Percentiles rank a stretch among this genome's conserved stretches.
These are phyloP conservation scores for Zygoascus flipseniorum DNA, from an alignment of 805 yeast genomes.

Conservation along the genomic window DNA sequence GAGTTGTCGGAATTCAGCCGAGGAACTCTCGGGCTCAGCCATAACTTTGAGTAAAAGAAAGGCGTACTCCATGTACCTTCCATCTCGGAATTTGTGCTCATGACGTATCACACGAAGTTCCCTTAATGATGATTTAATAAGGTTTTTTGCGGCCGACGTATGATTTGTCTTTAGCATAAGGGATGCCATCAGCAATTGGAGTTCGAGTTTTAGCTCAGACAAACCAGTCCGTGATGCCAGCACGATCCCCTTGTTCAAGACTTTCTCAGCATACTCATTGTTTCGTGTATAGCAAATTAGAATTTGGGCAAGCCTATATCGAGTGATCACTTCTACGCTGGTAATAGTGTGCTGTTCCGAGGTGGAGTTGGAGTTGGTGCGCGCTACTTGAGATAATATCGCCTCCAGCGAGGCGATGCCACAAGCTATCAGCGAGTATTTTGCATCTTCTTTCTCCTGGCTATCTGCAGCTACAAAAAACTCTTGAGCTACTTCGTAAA, in stretches of 20 bases:
- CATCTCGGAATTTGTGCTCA: background rate
- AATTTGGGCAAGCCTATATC: conserved; percentile 5
- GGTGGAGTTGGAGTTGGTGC: background rate
- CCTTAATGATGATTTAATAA: background rate
- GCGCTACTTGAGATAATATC: background rate
- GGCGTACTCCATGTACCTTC: background rate
- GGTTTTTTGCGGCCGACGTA: background rate
- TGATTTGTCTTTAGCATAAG: background rate
- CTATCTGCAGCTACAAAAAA: background rate
- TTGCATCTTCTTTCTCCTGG: background rate
- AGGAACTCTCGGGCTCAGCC: background rate
- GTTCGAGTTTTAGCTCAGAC: background rate
- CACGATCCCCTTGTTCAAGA: conserved; percentile 7
- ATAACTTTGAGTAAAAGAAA: background rate
- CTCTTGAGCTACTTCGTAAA: conserved; percentile 1
- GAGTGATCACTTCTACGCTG: background rate
- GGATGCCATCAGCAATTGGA: conserved; percentile 5
- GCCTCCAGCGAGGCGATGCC: conserved; percentile 3
- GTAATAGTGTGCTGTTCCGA: background rate
- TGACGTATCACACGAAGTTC: background rate
- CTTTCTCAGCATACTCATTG: conserved; percentile 4
- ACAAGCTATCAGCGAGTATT: background rate
- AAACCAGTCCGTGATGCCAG: conserved; percentile 1
- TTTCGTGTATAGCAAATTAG: conserved; percentile 2
- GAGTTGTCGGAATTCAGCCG: background rate